Base-by-base conservation (phyloP, 2,329 filamentous ascomycete genomes). In the Penicillium crustosum region DNA sequence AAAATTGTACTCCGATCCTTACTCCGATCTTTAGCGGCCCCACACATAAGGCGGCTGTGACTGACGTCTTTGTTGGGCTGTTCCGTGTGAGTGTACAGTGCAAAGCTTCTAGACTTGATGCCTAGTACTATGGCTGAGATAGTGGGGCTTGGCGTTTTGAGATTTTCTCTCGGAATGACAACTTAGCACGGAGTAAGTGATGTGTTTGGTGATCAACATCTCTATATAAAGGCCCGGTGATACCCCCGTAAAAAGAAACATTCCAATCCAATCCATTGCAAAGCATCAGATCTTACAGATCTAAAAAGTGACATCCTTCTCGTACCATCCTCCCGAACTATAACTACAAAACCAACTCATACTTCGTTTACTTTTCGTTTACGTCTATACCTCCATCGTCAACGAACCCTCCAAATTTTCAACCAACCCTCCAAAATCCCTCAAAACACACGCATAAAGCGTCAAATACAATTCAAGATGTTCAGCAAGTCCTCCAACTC, bases 401-500 rank as follows among this genome's bases (percentile, higher is more conserved):
- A 44, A 19, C 23, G 2, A 29, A 15, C n/a, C 31, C 48, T 13
- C 12, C 17, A 47, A 23, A 47, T 23, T 19, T 42, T 59, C 41
- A 33, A 43, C 21, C 49, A 49, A n/a, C 38, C 19, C 36, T 45
- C 50, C 33, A 43, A 19, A 13, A 35, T n/a, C 21, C 2, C 7
- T 17, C 39, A 19, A 23, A 19, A 33, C 36, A 15, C 19, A 36
- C 25, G 2, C 41, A 25, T 8, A 44, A 25, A 47, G 6, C 33
- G 0, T 23, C 15, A 53, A 33, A 39, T 41, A n/a, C 33, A 41
- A 49, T 27, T 31, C 55, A 61, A 55, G 41, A 61, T 59, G 58
- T 53, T 57, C 52, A 52, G 43, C 57, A 57, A 57, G 8, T 49
- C 49, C 55, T 61, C 58, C 52, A 59, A 61, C n/a, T 7, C 17